Percentiles rank a stretch among this genome's conserved stretches.
Conservation (phyloP, 1,284 basidiomycete species). For the Exobasidium rhododendri region DNA sequence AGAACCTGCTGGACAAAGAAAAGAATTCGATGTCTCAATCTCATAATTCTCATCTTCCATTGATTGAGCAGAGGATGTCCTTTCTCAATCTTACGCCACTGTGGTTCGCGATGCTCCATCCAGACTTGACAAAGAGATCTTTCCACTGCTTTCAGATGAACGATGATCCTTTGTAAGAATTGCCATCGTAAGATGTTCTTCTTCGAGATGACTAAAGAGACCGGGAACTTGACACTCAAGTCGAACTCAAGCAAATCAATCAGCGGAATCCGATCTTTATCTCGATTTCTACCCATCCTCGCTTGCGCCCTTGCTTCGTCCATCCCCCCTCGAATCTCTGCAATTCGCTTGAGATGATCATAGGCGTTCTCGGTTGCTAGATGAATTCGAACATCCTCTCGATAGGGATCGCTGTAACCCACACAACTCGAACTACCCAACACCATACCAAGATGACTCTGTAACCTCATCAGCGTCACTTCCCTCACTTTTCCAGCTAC, state of each 20-base stretch:
- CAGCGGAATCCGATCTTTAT: slow-evolving; percentile 14
- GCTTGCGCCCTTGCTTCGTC: slow-evolving; percentile 44
- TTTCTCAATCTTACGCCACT: slow-evolving; percentile 10
- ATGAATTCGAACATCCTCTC: slow-evolving; percentile 50
- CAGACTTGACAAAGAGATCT: slow-evolving; percentile 43
- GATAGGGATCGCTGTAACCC: slow-evolving; percentile 49
- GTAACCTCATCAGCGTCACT: slow-evolving; percentile 44
- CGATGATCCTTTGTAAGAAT: slow-evolving; percentile 47
- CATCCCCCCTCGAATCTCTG: slow-evolving; percentile 52
- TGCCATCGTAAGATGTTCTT: slow-evolving; percentile 54
- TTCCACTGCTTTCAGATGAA: slow-evolving; percentile 51
- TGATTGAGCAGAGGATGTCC: slow-evolving; percentile 29
- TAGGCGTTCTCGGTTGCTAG: slow-evolving; percentile 50
- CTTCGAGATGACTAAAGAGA: slow-evolving; percentile 53
- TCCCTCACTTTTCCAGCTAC: slow-evolving; percentile 57
- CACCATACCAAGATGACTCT: slow-evolving; percentile 52
- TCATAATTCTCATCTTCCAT: slow-evolving; percentile 51
- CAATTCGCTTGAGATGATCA: slow-evolving; percentile 52
- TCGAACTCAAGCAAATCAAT: slow-evolving; percentile 50
- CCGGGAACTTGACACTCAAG: slow-evolving; percentile 51
- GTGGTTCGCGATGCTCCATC: slow-evolving; percentile 29
- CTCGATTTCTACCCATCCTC: not conserved
- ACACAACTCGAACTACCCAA: slow-evolving; percentile 48
- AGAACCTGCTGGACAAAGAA: slow-evolving; percentile 52
- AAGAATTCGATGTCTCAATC: slow-evolving; percentile 48